Evolutionary conservation across 106 monocot genomes (phyloP).

Genomic region (Posidonia australis): DNA sequence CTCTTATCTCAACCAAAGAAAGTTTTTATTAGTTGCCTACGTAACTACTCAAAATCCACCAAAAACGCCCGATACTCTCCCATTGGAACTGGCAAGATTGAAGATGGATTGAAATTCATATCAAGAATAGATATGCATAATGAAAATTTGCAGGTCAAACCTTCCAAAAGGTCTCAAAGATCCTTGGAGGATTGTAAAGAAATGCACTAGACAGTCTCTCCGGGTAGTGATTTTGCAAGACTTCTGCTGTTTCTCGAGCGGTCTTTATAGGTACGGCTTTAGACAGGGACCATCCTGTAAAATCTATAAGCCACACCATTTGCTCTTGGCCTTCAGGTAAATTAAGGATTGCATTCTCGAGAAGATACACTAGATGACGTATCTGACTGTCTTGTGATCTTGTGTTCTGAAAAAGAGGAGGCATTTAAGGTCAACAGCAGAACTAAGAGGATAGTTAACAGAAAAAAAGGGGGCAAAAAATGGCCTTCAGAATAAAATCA

Average conservation of each 20-base stretch:
- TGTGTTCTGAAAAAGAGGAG: constrained; percentile 45
- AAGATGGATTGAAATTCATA: too few relatives aligned
- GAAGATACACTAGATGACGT: constrained; percentile 62
- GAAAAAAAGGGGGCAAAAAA: not conserved
- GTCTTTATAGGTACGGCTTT: constrained; percentile 65
- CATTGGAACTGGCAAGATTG: too few relatives aligned
- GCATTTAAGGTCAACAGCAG: not conserved
- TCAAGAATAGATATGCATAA: not conserved
- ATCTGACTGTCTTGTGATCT: constrained; percentile 66
- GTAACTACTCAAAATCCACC: too few relatives aligned
- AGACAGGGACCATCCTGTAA: constrained; percentile 74
- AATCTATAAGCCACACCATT: constrained; percentile 91
- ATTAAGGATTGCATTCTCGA: constrained; percentile 73
- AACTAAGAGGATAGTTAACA: not conserved
- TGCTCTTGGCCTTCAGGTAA: constrained; percentile 74
- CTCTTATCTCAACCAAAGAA: too few relatives aligned
- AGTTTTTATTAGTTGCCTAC: too few relatives aligned
- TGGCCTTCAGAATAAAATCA: not conserved
- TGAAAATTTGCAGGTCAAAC: constrained; percentile 7
- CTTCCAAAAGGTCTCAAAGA: constrained; percentile 75
- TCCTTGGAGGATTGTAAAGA: constrained; percentile 54
- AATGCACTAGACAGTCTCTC: constrained; percentile 46
- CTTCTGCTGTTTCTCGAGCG: constrained; percentile 40
- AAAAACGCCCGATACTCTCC: too few relatives aligned
- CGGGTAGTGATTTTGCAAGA: constrained; percentile 68